These are phyloP conservation scores for Eragrostis curvula DNA, from an alignment of 176 grass and related monocot species.

Conservation along the genomic window DNA sequence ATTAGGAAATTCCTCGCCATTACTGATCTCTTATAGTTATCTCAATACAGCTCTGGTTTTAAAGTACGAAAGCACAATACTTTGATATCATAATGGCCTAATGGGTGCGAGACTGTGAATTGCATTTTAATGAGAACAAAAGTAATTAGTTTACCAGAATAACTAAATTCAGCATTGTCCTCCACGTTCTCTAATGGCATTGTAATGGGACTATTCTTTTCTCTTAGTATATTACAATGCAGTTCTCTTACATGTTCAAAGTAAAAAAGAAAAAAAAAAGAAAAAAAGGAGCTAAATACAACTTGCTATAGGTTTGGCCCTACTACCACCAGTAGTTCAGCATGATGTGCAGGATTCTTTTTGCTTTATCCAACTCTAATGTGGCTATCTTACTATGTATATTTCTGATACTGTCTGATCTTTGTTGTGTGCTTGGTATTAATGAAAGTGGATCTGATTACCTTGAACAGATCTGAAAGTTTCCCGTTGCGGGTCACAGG, in stretches of 20 bases:
- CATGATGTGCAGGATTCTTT: slow-evolving; percentile 10
- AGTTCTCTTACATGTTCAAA: neutral
- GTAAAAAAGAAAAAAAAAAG: too few relatives aligned
- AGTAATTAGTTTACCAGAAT: slow-evolving; percentile 1
- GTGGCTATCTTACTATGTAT: slow-evolving; percentile 10
- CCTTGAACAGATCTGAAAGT: slow-evolving; percentile 67
- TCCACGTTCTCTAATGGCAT: neutral
- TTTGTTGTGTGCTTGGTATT: slow-evolving; percentile 8
- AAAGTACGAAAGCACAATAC: neutral
- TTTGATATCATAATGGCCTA: slow-evolving; percentile 16
- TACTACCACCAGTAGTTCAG: slow-evolving; percentile 12
- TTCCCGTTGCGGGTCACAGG: slow-evolving; percentile 92
- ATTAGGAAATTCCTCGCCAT: slow-evolving; percentile 9
- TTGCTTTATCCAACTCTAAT: slow-evolving; percentile 22
- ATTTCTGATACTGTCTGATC: slow-evolving; percentile 17
- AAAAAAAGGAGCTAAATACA: too few relatives aligned
- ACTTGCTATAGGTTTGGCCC: slow-evolving; percentile 4
- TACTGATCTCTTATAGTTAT: slow-evolving; percentile 17
- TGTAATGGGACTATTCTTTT: neutral
- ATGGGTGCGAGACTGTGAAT: neutral
- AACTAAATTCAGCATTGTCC: neutral
- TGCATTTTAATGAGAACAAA: neutral
- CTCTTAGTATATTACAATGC: neutral
- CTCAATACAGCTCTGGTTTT: neutral
- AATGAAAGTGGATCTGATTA: slow-evolving; percentile 41